Base-by-base conservation (phyloP, 164 flowering plant genomes). In the Chimonanthus praecox region DNA sequence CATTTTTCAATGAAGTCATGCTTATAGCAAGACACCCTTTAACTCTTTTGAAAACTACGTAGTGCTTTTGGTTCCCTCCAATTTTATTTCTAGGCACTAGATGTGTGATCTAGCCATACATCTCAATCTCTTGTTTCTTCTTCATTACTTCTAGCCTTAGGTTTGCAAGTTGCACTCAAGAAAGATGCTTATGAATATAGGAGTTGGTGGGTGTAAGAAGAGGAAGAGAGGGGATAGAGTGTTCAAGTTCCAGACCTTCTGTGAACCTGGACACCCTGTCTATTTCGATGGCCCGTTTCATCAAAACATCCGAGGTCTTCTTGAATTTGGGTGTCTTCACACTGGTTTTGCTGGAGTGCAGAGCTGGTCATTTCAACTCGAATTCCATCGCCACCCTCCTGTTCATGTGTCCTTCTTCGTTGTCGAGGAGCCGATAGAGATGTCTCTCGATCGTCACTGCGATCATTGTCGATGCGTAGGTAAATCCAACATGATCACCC, bases 351-450 rank as follows among this genome's bases (percentile, higher is more conserved):
- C 64, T 47, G 83, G 85, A 62, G 75, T 84, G 88, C 71, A 75
- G 4, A 79, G 84, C 33, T 92, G 97, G 97, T 96, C 97, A 0
- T 94, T 96, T 80, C 91, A 85, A 78, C 95, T 96, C 13, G 90
- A 96, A 79, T 83, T 91, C 47, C 77, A 83, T 71, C 88, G 86
- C 47, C 90, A 90, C 16, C 88, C 97, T 58, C 84, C 89, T 6
- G 47, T 83, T 10, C 85, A 85, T 51, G 71, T 92, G 44, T 71
- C 87, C n/a, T 78, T 96, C 63, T 85, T 88, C 64, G 81, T 94
- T 9, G 77, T 94, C 0, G 97, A 94, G 73, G 98, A 96, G 70
- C 78, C 87, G 0, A 51, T 87, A 18, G 92, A 89, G 66, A 69
- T 80, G 6, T 83, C 91, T 0, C 45, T 76, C 58, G 47, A 80